Evolutionary conservation across 306 rosid genomes (phyloP), one percentile per base, ranked within the genome.

Genomic region (Ziziphus jujuba): DNA sequence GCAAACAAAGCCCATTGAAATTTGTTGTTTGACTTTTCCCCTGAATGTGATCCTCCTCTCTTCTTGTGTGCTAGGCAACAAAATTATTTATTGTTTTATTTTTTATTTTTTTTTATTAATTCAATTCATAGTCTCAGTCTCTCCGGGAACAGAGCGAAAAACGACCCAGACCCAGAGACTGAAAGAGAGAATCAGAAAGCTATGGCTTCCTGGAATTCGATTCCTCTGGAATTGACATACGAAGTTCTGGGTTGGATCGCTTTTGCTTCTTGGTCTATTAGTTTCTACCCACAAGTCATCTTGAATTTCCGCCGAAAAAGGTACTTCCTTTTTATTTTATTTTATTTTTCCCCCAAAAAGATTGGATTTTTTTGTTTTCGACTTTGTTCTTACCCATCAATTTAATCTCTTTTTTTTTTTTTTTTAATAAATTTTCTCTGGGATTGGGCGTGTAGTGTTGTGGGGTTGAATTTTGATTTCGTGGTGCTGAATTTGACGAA

Each of bases 401-500:
- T 61, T 66, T 33, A 8, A 1, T 48, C 62, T 31, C 6, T 6
- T 51, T 52, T 53, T 44, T n/a, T 19, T 67, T 3, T 65, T 25
- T 10, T n/a, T n/a, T n/a, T n/a, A n/a, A n/a, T n/a, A n/a, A 28
- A 54, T 47, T 21, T 15, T 22, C 44, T 59, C 54, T 31, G 36
- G 47, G 50, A 24, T 17, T 35, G 69, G 50, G 22, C 43, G 67
- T 15, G 21, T 5, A 90, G 98, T 74, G 98, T 93, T 52, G 98
- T 93, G 63, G 98, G 98, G 16, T 52, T 93, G 82, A 93, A 84
- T 85, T 84, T 88, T 72, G 95, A 90, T 85, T 93, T 88, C 20
- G 90, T 84, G 79, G 38, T 93, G 56, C 74, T 93, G 75, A 93
- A 90, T 73, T 72, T 93, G 78, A 86, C 96, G 0, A 93, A 93